phyloP scores from a whole-genome alignment of 352 stramenopile genomes.

The Hyaloperonospora brassicae region DNA sequence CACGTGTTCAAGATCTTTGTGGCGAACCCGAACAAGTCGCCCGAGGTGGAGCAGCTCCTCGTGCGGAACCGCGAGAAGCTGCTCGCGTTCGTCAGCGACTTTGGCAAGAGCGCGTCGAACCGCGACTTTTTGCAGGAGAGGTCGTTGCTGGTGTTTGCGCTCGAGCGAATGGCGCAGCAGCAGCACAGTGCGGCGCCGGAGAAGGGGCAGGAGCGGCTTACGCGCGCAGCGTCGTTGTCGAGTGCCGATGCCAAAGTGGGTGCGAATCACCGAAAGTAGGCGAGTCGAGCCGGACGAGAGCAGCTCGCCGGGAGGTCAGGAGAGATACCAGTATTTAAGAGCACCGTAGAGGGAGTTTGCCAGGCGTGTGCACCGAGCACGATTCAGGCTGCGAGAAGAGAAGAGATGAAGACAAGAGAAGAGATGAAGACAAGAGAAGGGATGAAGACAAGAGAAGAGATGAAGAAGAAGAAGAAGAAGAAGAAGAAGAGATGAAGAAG shows the following conservation, averaged over 20 bases:
- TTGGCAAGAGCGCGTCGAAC: slow-evolving; percentile 63
- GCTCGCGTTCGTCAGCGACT: slow-evolving; percentile 63
- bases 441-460: too few relatives aligned
- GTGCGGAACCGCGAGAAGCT: slow-evolving; percentile 73
- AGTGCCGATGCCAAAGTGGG: slow-evolving; percentile 34
- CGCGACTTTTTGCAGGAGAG: slow-evolving; percentile 72
- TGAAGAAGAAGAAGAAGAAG: too few relatives aligned
- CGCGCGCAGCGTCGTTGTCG: slow-evolving; percentile 36
- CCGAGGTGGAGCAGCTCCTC: slow-evolving; percentile 63
- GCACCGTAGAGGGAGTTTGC: slow-evolving; percentile 5
- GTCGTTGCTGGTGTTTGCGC: slow-evolving; percentile 60
- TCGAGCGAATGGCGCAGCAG: slow-evolving; percentile 54
- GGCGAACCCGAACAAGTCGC: slow-evolving; percentile 75
- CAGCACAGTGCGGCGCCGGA: slow-evolving; percentile 27
- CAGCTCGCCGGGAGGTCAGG: slow-evolving; percentile 5
- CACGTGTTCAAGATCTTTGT: slow-evolving; percentile 88
- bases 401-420: neutral
- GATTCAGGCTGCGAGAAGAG: neutral
- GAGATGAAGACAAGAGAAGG: neutral
- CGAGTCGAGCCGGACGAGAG: slow-evolving; percentile 1
- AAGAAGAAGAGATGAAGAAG: too few relatives aligned
- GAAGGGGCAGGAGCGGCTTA: slow-evolving; percentile 19
- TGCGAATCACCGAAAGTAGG: slow-evolving; percentile 30
- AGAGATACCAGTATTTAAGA: slow-evolving; percentile 33
- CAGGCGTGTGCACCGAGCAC: neutral